Conservation (phyloP, 1,139 yeast species). For the Nadsonia starkeyi-henricii region DNA sequence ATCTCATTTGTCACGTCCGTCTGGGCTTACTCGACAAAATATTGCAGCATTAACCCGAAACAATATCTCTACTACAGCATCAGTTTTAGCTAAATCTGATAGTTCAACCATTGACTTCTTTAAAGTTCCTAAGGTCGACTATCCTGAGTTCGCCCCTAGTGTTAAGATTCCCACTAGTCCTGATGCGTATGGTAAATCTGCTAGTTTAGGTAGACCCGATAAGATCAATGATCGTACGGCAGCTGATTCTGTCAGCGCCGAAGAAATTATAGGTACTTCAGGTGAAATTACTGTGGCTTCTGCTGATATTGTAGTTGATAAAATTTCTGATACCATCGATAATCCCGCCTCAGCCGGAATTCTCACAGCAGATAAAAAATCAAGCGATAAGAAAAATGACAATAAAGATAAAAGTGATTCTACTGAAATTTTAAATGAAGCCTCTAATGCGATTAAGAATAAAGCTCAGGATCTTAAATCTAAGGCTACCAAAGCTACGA, state of each 20-base stretch:
- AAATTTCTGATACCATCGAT: slow-evolving; percentile 6
- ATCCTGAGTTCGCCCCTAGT: slow-evolving; percentile 14
- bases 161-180: slow-evolving; percentile 29
- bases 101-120: slow-evolving; percentile 28
- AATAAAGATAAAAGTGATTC: too few relatives aligned
- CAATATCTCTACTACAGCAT: neutral
- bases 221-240: slow-evolving; percentile 9
- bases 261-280: slow-evolving; percentile 15
- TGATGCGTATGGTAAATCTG: slow-evolving; percentile 13
- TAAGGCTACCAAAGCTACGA: neutral
- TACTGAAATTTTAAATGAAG: too few relatives aligned
- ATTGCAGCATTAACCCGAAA: neutral
- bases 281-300: slow-evolving; percentile 9
- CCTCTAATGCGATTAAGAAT: neutral
- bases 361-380: neutral
- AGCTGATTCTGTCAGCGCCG: slow-evolving; percentile 14
- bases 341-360: neutral
- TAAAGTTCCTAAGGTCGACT: slow-evolving; percentile 22
- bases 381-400: too few relatives aligned
- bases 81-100: slow-evolving; percentile 26
- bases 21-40: neutral
- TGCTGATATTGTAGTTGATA: slow-evolving; percentile 11
- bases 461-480: slow-evolving; percentile 1
- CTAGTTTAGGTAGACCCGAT: slow-evolving; percentile 4
- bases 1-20: neutral